Evolutionary conservation across 2,329 filamentous ascomycete genomes (phyloP).

Genomic region (Colletotrichum tropicale): DNA sequence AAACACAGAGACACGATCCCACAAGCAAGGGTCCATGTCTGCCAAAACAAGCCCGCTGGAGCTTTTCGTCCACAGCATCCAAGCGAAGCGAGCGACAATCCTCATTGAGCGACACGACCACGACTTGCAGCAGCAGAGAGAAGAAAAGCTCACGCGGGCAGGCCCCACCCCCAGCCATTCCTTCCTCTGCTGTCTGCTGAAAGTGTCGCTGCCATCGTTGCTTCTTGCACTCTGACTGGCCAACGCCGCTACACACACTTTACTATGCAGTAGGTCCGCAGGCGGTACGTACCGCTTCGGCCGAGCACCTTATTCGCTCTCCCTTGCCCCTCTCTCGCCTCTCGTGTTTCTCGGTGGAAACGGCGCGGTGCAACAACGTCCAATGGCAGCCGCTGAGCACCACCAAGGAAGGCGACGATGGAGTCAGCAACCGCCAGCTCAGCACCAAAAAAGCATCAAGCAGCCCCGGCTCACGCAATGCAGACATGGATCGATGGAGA

Average conservation of each 20-base stretch:
- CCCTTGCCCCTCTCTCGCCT: neutral
- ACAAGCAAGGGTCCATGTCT: constrained; percentile 15
- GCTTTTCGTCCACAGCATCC: neutral
- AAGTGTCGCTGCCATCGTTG: neutral
- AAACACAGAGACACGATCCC: constrained; percentile 8
- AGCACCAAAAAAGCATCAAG: neutral
- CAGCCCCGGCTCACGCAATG: neutral
- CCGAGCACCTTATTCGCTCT: neutral
- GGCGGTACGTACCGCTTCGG: neutral
- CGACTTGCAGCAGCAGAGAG: neutral
- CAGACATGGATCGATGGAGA: neutral
- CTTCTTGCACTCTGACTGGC: constrained; percentile 10
- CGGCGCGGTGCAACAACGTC: neutral
- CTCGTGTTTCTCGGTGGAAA: neutral
- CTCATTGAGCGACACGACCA: neutral
- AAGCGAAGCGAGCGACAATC: neutral
- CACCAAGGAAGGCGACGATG: neutral
- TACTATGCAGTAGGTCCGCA: neutral
- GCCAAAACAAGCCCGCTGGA: neutral
- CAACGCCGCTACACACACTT: neutral
- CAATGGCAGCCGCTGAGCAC: neutral
- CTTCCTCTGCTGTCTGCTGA: neutral
- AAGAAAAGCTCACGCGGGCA: neutral
- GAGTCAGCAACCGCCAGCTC: constrained; percentile 9
- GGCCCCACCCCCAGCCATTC: constrained; percentile 6